A percentile compares a stretch with the other conserved stretches of the same genome.
phyloP scores from a whole-genome alignment of 768 basidiomycete genomes.

The Russula griseocarnosa region DNA sequence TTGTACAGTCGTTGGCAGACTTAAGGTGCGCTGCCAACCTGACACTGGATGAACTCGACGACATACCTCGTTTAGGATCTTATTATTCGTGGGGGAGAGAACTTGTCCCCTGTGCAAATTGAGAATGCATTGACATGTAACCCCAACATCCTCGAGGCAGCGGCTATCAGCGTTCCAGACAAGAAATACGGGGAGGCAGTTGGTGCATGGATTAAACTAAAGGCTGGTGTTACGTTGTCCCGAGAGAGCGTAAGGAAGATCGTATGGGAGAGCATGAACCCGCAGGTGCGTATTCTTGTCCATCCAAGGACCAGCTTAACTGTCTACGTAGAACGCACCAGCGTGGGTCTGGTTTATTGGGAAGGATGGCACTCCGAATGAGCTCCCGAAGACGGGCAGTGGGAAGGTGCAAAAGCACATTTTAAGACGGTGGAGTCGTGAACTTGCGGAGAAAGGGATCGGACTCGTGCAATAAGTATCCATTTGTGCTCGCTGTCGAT shows the following conservation, averaged over 20 bases:
- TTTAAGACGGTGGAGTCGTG: conserved; percentile 62
- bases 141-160: conserved; percentile 61
- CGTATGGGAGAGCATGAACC: conserved; percentile 65
- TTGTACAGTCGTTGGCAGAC: conserved; percentile 67
- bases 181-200: conserved; percentile 70
- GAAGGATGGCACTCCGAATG: conserved; percentile 52
- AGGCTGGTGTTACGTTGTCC: conserved; percentile 34
- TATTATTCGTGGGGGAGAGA: conserved; percentile 86
- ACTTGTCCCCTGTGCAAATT: conserved; percentile 81
- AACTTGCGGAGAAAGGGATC: conserved; percentile 45
- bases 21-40: conserved; percentile 51
- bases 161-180: conserved; percentile 70
- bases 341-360: conserved; percentile 81
- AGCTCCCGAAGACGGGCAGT: conserved; percentile 81
- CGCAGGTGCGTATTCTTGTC: conserved; percentile 51
- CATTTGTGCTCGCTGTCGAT: too few species aligned
- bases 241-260: conserved; percentile 50
- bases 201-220: conserved; percentile 68
- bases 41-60: background rate
- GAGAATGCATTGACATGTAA: conserved; percentile 66
- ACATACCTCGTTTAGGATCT: conserved; percentile 51
- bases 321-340: conserved; percentile 59
- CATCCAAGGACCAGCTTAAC: background rate
- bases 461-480: conserved; percentile 34
- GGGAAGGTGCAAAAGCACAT: conserved; percentile 86